Conservation (phyloP, 257 asterid genomes). For the Petrea volubilis region DNA sequence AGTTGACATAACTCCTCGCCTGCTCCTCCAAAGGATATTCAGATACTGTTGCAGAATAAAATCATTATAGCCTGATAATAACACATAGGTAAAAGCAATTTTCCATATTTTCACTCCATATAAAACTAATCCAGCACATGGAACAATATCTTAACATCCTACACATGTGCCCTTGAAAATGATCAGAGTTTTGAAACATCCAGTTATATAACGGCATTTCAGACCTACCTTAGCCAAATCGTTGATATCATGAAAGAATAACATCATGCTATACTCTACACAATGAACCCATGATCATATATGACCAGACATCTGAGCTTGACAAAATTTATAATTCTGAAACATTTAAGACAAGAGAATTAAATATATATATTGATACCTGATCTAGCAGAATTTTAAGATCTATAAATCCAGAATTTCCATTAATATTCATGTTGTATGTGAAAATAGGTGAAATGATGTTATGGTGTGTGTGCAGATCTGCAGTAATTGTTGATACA, state of each 20-base stretch:
- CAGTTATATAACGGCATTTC: background rate
- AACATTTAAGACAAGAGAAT: background rate
- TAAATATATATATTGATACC: background rate
- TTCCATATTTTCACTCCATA: background rate
- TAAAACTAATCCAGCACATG: background rate
- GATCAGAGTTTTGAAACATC: background rate
- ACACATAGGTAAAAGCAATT: background rate
- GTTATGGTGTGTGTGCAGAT: background rate
- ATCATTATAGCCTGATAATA: background rate
- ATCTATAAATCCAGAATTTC: background rate
- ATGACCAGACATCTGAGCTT: background rate
- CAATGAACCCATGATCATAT: background rate
- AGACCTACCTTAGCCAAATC: background rate
- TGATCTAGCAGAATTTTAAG: background rate
- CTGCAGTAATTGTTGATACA: background rate
- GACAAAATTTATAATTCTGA: background rate
- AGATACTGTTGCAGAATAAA: slow-evolving; percentile 26
- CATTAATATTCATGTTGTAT: background rate
- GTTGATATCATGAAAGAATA: background rate
- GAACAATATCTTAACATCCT: background rate
- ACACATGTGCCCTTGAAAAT: background rate
- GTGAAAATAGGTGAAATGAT: background rate
- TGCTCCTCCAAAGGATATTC: slow-evolving; percentile 39
- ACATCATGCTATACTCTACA: background rate
- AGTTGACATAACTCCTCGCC: slow-evolving; percentile 34